phyloP scores from a whole-genome alignment of 805 yeast species.

The Yarrowia yakushimensis region DNA sequence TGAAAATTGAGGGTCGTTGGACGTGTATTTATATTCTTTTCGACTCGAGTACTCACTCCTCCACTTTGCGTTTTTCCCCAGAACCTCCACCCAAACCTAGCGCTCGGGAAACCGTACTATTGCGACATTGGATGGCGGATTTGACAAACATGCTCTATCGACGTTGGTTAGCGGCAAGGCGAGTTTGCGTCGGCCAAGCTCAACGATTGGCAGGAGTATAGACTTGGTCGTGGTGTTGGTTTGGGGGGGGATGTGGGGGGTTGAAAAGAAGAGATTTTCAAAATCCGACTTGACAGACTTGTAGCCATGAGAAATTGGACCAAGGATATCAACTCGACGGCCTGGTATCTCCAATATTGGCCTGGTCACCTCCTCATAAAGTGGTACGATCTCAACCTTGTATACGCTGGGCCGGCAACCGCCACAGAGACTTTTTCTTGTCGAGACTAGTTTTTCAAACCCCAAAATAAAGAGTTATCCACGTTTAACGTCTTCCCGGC shows the following conservation, averaged over 20 bases:
- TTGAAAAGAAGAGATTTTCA: too few relatives aligned
- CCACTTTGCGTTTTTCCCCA: constrained; percentile 1
- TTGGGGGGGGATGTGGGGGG: too few relatives aligned
- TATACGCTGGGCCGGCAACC: neutral
- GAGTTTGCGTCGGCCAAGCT: constrained; percentile 22
- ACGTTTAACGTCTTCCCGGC: constrained; percentile 1
- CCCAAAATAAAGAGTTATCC: neutral
- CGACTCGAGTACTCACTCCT: neutral
- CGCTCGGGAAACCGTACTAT: neutral
- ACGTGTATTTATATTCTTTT: constrained; percentile 12
- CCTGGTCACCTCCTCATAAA: neutral
- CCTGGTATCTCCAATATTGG: neutral
- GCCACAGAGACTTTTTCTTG: constrained; percentile 1
- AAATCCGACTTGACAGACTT: neutral
- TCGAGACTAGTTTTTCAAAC: neutral
- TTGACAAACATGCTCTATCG: neutral
- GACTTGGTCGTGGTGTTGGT: too few relatives aligned
- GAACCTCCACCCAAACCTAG: constrained; percentile 15
- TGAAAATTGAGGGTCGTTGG: neutral
- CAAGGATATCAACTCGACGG: neutral
- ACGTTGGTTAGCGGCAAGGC: constrained; percentile 8
- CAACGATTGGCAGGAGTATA: constrained; percentile 1
- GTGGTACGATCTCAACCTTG: constrained; percentile 12
- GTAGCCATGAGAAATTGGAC: neutral
- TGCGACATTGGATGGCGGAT: constrained; percentile 12